phyloP scores from a whole-genome alignment of 495 filamentous ascomycete species.

The Neurospora sublineolata region DNA sequence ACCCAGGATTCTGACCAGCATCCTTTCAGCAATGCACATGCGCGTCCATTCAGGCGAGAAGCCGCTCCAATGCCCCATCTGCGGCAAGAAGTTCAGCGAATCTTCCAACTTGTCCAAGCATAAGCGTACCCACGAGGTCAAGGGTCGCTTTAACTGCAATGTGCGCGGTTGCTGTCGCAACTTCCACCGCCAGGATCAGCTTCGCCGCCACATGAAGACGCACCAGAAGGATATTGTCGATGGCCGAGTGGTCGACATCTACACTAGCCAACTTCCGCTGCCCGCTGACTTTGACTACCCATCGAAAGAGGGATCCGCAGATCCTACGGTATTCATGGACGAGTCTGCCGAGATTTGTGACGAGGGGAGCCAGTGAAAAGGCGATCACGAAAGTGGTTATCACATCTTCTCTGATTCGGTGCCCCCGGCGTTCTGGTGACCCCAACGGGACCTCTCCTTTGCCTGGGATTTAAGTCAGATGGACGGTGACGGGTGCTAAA shows the following conservation, averaged over 20 bases:
- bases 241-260: neutral
- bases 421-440: neutral
- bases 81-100: conserved; percentile 40
- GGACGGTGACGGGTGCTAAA: neutral
- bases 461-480: neutral
- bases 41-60: conserved; percentile 43
- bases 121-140: conserved; percentile 38
- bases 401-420: neutral
- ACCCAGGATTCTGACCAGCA: neutral
- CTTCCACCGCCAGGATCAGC: conserved; percentile 47
- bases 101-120: conserved; percentile 47
- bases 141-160: conserved; percentile 36
- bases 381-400: neutral
- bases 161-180: conserved; percentile 36
- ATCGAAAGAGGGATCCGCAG: neutral
- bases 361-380: neutral
- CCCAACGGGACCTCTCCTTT: neutral
- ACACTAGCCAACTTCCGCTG: neutral
- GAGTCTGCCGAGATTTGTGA: neutral
- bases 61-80: conserved; percentile 36
- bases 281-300: neutral
- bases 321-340: neutral
- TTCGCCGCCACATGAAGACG: conserved; percentile 33
- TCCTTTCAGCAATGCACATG: conserved; percentile 40
- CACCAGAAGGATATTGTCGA: conserved; percentile 20